Evolutionary conservation across 108 stramenopile species (phyloP).

Genomic region (Conticribra guillardii): DNA sequence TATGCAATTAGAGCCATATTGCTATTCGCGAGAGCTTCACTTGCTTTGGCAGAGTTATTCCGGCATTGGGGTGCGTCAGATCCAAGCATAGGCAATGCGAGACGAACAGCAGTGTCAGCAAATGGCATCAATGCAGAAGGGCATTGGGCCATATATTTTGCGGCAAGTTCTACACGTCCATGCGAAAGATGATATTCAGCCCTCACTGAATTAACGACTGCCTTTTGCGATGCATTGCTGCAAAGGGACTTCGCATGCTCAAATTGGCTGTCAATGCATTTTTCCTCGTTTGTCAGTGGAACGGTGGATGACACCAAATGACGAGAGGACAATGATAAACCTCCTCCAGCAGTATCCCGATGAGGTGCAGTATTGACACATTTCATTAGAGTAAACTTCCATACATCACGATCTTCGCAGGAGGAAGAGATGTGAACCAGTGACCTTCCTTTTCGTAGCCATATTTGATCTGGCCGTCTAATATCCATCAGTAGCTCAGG

Average conservation of each 20-base stretch:
- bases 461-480: slow-evolving; percentile 90
- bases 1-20: slow-evolving; percentile 81
- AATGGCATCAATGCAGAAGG: slow-evolving; percentile 78
- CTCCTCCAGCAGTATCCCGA: slow-evolving; percentile 2
- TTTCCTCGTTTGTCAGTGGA: slow-evolving; percentile 66
- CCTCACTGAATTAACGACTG: slow-evolving; percentile 78
- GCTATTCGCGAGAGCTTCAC: slow-evolving; percentile 61
- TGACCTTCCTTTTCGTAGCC: slow-evolving; percentile 76
- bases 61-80: slow-evolving; percentile 44
- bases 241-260: slow-evolving; percentile 84
- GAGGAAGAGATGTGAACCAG: slow-evolving; percentile 87
- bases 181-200: slow-evolving; percentile 84
- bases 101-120: slow-evolving; percentile 77
- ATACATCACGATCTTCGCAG: slow-evolving; percentile 87
- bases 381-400: slow-evolving; percentile 78
- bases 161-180: slow-evolving; percentile 74
- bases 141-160: slow-evolving; percentile 83
- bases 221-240: slow-evolving; percentile 78
- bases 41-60: slow-evolving; percentile 60
- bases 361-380: slow-evolving; percentile 51
- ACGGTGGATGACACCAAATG: neutral
- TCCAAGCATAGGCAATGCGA: slow-evolving; percentile 76
- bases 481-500: slow-evolving; percentile 84
- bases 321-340: neutral
- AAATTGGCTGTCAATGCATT: slow-evolving; percentile 74